phyloP scores from a whole-genome alignment of 2,329 filamentous ascomycete genomes.

The Microcyclosporella mali region DNA sequence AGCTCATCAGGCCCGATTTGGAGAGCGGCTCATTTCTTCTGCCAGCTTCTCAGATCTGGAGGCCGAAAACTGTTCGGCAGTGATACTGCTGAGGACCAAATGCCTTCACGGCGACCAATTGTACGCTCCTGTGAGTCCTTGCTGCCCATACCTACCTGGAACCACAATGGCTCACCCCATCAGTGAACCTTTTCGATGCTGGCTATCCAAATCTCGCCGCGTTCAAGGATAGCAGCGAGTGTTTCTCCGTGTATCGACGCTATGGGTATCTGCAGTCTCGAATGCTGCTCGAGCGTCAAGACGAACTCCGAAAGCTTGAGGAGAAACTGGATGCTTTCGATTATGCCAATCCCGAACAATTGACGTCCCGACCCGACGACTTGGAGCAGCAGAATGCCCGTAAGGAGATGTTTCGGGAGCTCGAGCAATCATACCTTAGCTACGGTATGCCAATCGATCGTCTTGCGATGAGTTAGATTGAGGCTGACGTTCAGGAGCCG shows the following conservation, averaged over 20 bases:
- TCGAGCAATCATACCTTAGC: background rate
- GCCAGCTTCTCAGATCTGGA: too few species aligned
- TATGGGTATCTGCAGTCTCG: slow-evolving; percentile 39
- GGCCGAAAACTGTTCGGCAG: too few species aligned
- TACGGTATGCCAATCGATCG: background rate
- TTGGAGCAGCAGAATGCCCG: background rate
- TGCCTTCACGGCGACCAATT: background rate
- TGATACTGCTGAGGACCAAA: too few species aligned
- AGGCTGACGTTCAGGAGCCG: background rate
- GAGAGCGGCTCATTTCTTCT: too few species aligned
- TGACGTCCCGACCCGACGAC: too few species aligned
- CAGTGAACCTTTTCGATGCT: background rate
- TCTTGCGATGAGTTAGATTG: background rate
- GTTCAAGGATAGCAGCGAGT: slow-evolving; percentile 39
- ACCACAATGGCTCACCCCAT: background rate
- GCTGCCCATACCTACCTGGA: too few species aligned
- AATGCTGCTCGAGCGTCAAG: slow-evolving; percentile 31
- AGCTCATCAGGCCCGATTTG: too few species aligned
- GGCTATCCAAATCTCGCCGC: slow-evolving; percentile 37
- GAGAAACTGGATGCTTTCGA: slow-evolving; percentile 1
- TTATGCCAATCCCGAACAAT: background rate
- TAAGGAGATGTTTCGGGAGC: background rate
- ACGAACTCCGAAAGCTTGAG: slow-evolving; percentile 27
- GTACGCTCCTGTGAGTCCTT: background rate
- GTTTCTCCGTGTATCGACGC: slow-evolving; percentile 38